Evolutionary conservation across 805 yeast genomes (phyloP).

Genomic region (Suhomyces faveliae): DNA sequence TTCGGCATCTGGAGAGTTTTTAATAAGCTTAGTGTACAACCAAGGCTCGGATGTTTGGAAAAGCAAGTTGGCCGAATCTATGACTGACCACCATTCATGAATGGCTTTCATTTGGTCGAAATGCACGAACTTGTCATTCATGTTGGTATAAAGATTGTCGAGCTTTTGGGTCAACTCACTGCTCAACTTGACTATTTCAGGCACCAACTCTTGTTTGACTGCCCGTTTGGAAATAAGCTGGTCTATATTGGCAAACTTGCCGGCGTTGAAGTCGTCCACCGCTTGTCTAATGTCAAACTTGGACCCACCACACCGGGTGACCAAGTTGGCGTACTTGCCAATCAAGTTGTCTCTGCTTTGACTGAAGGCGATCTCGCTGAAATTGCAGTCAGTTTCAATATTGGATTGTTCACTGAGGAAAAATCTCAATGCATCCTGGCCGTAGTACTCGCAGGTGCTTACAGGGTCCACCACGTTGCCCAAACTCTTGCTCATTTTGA

Average conservation of each 20-base stretch:
- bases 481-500: slow-evolving; percentile 88
- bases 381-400: slow-evolving; percentile 76
- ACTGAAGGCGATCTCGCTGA: slow-evolving; percentile 55
- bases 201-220: slow-evolving; percentile 11
- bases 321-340: slow-evolving; percentile 80
- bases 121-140: slow-evolving; percentile 43
- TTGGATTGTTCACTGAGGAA: slow-evolving; percentile 75
- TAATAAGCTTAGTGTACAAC: slow-evolving; percentile 42
- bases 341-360: slow-evolving; percentile 62
- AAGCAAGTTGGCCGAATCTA: slow-evolving; percentile 61
- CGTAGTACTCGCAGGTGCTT: slow-evolving; percentile 59
- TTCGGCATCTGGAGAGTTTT: slow-evolving; percentile 17
- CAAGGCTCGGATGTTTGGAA: slow-evolving; percentile 78
- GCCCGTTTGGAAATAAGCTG: slow-evolving; percentile 14
- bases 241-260: slow-evolving; percentile 24
- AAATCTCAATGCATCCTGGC: slow-evolving; percentile 70
- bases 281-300: slow-evolving; percentile 60
- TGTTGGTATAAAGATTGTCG: slow-evolving; percentile 31
- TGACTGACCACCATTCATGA: slow-evolving; percentile 55
- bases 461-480: slow-evolving; percentile 95
- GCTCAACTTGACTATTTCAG: slow-evolving; percentile 15
- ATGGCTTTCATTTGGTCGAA: slow-evolving; percentile 59
- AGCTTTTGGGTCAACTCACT: slow-evolving; percentile 29
- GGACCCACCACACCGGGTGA: slow-evolving; percentile 69
- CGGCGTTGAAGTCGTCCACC: slow-evolving; percentile 21